These are phyloP conservation scores for Betula pendula DNA, from an alignment of 306 rosid genomes.

Conservation along the genomic window DNA sequence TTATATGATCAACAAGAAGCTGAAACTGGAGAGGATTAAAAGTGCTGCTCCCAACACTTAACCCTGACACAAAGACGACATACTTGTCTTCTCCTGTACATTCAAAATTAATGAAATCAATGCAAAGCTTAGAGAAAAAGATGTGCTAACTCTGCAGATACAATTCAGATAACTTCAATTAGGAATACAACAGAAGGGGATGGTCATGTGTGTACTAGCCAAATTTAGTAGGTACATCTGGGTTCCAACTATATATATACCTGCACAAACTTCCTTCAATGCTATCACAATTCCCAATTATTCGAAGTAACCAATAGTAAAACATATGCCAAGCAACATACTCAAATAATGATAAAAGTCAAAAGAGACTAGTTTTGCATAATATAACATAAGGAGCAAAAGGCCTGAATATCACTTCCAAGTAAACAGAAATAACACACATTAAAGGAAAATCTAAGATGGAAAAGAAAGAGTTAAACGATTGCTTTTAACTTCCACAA, in stretches of 20 bases:
- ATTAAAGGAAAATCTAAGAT: not conserved
- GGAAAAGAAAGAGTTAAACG: not conserved
- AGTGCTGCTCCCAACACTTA: constrained; percentile 71
- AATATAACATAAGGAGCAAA: constrained; percentile 24
- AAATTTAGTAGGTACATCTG: not conserved
- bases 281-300: not conserved
- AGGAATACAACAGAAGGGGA: not conserved
- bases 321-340: constrained; percentile 26
- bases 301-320: not conserved
- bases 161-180: not conserved
- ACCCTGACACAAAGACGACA: constrained; percentile 81
- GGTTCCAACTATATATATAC: not conserved
- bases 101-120: constrained; percentile 16
- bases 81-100: constrained; percentile 83
- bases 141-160: not conserved
- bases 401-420: not conserved
- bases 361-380: constrained; percentile 14
- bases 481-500: not conserved
- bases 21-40: constrained; percentile 88
- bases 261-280: not conserved
- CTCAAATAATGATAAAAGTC: not conserved
- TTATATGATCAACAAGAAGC: constrained; percentile 92
- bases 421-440: not conserved
- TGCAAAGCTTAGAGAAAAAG: not conserved
- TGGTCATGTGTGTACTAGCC: not conserved